Evolutionary conservation across 345 rosid species (phyloP).

Genomic region (Murraya paniculata): DNA sequence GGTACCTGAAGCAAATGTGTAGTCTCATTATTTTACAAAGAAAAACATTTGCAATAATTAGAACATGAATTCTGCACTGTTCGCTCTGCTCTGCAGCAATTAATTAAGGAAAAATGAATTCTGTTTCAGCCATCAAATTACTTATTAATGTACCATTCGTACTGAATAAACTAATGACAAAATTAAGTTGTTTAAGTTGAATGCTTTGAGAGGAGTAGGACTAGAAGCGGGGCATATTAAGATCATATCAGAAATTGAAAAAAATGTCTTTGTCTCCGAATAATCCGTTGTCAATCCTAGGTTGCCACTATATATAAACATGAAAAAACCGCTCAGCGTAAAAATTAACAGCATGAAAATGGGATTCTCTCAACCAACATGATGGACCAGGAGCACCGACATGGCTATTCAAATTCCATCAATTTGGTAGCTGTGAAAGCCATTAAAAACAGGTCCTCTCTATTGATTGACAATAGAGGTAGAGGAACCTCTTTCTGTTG

Average conservation of each 20-base stretch:
- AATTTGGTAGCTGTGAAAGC: conserved; percentile 7
- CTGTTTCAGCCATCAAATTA: too few relatives aligned
- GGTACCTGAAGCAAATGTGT: too few relatives aligned
- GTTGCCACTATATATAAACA: background rate
- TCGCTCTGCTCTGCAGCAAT: too few relatives aligned
- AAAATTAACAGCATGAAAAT: background rate
- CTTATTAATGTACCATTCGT: too few relatives aligned
- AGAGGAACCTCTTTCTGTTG: background rate
- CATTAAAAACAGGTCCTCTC: background rate
- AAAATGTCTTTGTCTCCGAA: background rate
- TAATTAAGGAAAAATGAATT: too few relatives aligned
- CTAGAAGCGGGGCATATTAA: background rate
- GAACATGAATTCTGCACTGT: background rate
- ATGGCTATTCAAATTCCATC: background rate
- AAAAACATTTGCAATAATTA: background rate
- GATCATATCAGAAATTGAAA: background rate
- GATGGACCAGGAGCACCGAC: background rate
- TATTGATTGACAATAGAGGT: too few relatives aligned
- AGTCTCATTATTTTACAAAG: too few relatives aligned
- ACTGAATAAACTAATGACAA: too few relatives aligned
- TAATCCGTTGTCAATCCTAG: background rate
- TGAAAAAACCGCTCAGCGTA: background rate
- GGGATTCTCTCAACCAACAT: background rate
- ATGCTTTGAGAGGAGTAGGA: too few relatives aligned
- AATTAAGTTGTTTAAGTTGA: too few relatives aligned